Base-by-base conservation (phyloP, 148 eudicot genomes). In the Silene uniflora region DNA sequence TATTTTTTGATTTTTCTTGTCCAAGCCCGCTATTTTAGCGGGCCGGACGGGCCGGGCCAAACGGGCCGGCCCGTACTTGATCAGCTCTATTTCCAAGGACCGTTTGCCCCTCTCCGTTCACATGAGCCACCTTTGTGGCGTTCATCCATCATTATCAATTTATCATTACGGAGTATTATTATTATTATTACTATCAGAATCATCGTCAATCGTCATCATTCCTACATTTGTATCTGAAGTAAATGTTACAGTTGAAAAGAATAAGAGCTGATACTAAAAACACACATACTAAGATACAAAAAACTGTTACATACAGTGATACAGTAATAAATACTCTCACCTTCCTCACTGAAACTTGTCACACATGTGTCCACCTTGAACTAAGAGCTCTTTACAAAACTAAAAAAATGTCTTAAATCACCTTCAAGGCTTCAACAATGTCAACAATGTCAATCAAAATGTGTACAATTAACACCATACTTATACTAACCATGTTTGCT, bases 401-500 rank as follows among this genome's bases (percentile, higher is more conserved):
- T 7, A n/a, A 19, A 60, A 21, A 60, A 7, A 0, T 0, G 6
- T 19, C 4, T 61, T 10, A 25, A 65, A 35, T 16, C 49, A 35
- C 14, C 54, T 32, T 3, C 35, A 32, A 39, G 23, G n/a, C n/a
- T n/a, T 32, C 35, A 42, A 44, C 5, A 27, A 47, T 64, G 22
- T 0, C 49, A 65, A 80, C 66, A 67, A 93, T 90, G 95, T 86
- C 90, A 21, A 86, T 87, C 79, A 88, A 90, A 76, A 91, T 91
- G 98, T 81, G 89, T 7, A 52, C 56, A 52, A 81, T 93, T 0
- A 93, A 93, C 67, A 69, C 88, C n/a, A 72, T 93, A 47, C 93
- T 93, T 42, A 73, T 93, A 13, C 65, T 91, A 54, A 97, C 98
- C 10, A 93, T 93, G 97, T 95, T 91, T 7, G 89, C 95, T 18